Conservation (phyloP, 2,329 filamentous ascomycete species). For the Metarhizium brunneum region DNA sequence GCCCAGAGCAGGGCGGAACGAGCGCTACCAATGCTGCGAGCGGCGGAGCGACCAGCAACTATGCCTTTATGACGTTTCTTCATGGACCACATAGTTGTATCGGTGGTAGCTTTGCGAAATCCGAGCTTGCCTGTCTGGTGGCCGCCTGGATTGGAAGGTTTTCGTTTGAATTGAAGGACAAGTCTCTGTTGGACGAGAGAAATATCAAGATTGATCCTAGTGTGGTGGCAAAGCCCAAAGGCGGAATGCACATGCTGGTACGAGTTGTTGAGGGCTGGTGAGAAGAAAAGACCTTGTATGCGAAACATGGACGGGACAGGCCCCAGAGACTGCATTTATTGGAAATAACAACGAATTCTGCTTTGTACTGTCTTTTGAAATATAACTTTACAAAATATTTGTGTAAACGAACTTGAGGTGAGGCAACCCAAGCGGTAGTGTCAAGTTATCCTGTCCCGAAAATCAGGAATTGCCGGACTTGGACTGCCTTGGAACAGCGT, state of each 20-base stretch:
- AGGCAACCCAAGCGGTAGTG: too few relatives aligned
- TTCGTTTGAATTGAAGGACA: slow-evolving; percentile 45
- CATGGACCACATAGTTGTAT: slow-evolving; percentile 36
- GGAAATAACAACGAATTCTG: too few relatives aligned
- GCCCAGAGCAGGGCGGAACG: slow-evolving; percentile 7
- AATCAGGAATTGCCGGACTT: too few relatives aligned
- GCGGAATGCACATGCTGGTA: slow-evolving; percentile 8
- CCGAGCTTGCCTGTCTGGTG: slow-evolving; percentile 76
- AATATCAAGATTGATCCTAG: slow-evolving; percentile 50
- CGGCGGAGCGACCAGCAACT: slow-evolving; percentile 41
- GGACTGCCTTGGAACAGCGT: too few relatives aligned
- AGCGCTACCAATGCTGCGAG: slow-evolving; percentile 5
- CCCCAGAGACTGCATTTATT: too few relatives aligned
- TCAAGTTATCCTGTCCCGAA: too few relatives aligned
- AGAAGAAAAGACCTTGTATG: neutral
- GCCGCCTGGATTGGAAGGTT: slow-evolving; percentile 70
- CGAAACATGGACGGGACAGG: too few relatives aligned
- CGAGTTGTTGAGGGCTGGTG: slow-evolving; percentile 8
- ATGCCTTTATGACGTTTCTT: slow-evolving; percentile 66
- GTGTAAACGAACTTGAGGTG: too few relatives aligned
- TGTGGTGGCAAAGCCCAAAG: slow-evolving; percentile 9
- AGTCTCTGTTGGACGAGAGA: slow-evolving; percentile 55
- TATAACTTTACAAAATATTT: too few relatives aligned
- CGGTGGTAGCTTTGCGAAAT: slow-evolving; percentile 55
- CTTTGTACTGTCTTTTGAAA: too few relatives aligned